Evolutionary conservation across 371 early-diverging fungal genomes (phyloP), one percentile per base, ranked within the genome.

Genomic region (Basidiobolus meristosporus): DNA sequence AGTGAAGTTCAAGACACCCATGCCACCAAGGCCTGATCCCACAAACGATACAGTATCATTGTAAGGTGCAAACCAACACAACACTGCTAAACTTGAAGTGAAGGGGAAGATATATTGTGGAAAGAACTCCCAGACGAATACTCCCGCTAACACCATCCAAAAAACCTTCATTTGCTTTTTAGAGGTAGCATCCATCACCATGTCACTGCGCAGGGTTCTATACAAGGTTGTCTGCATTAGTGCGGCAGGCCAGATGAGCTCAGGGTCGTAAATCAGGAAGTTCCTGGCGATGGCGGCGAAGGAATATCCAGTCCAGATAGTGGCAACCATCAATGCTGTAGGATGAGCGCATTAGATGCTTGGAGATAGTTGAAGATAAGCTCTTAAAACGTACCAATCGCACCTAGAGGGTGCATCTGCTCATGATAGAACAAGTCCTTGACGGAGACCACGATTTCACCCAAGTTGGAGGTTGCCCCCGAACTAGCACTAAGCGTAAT

Each of bases 161-260:
- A 61, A 61, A 45, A 54, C 50, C 40, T 53, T 55, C 42, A 54
- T 50, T 19, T 43, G 39, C n/a, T n/a, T n/a, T n/a, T n/a, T n/a
- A n/a, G n/a, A 49, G 41, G 5, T 50, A 42, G 40, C 36, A 49
- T 22, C 53, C 47, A 22, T 31, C 39, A 12, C 52, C 50, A 41
- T 59, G 57, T 38, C 39, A 32, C 60, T 64, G 49, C 84, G 85
- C n/a, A 87, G 61, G 0, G 84, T 68, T 14, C 63, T 62, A 45
- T 84, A 68, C 21, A 90, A 47, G 0, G 88, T 76, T 10, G 81
- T 72, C 16, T 63, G 68, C 30, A 84, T 70, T 22, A 93, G 59
- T 22, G 62, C 68, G 10, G 66, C 56, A 5, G 90, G 90, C 90
- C 91, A 93, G 17, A 86, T 62, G 89, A 91, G 87, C 7, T 64